Evolutionary conservation across 306 rosid species (phyloP), one percentile per base, ranked within the genome.

Genomic region (Cucurbita moschata): DNA sequence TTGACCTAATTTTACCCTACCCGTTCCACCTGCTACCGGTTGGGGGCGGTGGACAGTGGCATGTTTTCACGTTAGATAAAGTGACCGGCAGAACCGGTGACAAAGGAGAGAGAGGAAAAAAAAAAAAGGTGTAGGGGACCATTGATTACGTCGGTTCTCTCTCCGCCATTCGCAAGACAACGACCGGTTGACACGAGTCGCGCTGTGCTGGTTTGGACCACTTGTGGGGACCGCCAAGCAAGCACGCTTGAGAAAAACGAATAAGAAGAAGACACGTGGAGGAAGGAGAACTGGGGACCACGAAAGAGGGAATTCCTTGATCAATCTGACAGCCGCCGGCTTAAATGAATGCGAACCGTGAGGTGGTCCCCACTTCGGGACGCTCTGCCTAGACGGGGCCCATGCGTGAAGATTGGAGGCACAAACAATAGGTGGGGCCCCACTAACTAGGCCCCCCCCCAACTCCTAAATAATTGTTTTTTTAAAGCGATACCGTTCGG

Each of bases 291-390:
- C 39, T 2, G 51, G 73, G 77, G 80, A 79, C 89, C 85, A 83
- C 92, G 76, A 6, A 37, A 37, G 71, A 39, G 7, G 10, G 80
- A 75, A 38, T 26, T 59, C 81, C 69, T 87, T 81, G 79, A 84
- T 85, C 79, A 42, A 70, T 69, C 75, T 65, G 77, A 81, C 87
- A 83, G 84, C 94, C 94, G 94, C 91, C 89, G 89, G 80, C 86
- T 85, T 61, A 87, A 84, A 64, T 86, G 79, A 84, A 80, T 79
- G 84, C 35, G 72, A 38, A 66, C 53, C 66, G 66, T 21, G 55
- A 42, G 74, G 83, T 75, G 65, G 76, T 39, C 64, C 72, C 72
- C 56, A 26, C 19, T 40, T 0, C 4, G 58, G 68, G 66, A 50
- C 54, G 18, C 59, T 61, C 21, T 15, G 46, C 46, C 0, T 4